These are phyloP conservation scores for Spathaspora passalidarum DNA, from an alignment of 805 yeast genomes.

Conservation along the genomic window DNA sequence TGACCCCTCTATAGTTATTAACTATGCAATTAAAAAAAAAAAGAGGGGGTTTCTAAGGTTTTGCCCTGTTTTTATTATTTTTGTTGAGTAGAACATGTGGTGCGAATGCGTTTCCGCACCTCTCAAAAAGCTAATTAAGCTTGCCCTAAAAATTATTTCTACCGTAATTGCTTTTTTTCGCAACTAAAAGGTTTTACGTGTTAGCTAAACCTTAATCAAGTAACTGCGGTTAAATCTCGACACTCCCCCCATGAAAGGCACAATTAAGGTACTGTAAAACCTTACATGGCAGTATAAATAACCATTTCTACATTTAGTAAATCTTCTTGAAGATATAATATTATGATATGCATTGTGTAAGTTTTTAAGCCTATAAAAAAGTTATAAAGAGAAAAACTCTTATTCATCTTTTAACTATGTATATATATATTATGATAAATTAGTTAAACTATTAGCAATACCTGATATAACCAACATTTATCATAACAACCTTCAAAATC, in stretches of 20 bases:
- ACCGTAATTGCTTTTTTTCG: not conserved
- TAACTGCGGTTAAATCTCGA: not conserved
- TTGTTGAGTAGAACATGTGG: too few relatives aligned
- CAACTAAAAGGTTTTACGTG: not conserved
- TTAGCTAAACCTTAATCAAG: not conserved
- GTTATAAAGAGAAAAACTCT: not conserved
- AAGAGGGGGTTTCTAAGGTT: too few relatives aligned
- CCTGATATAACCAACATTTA: not conserved
- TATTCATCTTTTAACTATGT: not conserved
- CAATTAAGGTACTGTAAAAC: too few relatives aligned
- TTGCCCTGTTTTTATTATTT: too few relatives aligned
- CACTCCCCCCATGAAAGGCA: not conserved
- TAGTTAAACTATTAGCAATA: not conserved
- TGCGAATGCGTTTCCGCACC: too few relatives aligned
- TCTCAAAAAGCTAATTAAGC: too few relatives aligned
- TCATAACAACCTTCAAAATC: not conserved
- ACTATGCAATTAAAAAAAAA: too few relatives aligned
- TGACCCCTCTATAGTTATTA: too few relatives aligned
- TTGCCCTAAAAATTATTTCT: too few relatives aligned
- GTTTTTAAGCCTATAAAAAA: not conserved
- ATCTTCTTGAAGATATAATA: not conserved
- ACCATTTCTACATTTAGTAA: not conserved
- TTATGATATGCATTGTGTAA: not conserved
- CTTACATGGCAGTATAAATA: too few relatives aligned
- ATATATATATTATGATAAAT: not conserved